These are phyloP conservation scores for Vachellia pachyceras DNA, from an alignment of 306 rosid genomes.

Conservation along the genomic window DNA sequence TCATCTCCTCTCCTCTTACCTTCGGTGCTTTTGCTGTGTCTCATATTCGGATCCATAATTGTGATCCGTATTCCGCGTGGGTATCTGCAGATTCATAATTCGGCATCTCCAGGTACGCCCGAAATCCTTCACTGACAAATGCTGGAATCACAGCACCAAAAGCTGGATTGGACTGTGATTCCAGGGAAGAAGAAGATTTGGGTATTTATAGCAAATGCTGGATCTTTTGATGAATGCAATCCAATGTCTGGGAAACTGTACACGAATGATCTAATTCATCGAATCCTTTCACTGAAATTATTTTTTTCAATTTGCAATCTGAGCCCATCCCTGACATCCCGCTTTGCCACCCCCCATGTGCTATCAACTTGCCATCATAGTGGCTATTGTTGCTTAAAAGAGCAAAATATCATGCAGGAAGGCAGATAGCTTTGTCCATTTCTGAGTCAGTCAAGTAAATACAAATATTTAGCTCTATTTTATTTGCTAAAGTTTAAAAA, in stretches of 20 bases:
- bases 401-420: background rate
- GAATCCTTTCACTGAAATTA: background rate
- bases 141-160: background rate
- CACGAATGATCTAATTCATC: background rate
- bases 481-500: too few relatives aligned
- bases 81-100: too few relatives aligned
- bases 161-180: background rate
- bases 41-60: too few relatives aligned
- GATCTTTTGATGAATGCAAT: background rate
- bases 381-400: background rate
- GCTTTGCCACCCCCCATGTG: background rate
- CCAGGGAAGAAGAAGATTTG: background rate
- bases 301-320: background rate
- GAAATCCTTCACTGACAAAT: too few relatives aligned
- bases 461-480: too few relatives aligned
- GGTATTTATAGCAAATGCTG: background rate
- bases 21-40: too few relatives aligned
- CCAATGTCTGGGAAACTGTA: background rate
- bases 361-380: background rate
- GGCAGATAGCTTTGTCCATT: background rate
- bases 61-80: too few relatives aligned
- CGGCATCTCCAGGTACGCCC: too few relatives aligned
- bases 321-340: background rate
- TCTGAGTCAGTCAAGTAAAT: background rate
- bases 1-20: too few relatives aligned